phyloP scores from a whole-genome alignment of 2,329 filamentous ascomycete genomes.

The Pseudogymnoascus sp. region DNA sequence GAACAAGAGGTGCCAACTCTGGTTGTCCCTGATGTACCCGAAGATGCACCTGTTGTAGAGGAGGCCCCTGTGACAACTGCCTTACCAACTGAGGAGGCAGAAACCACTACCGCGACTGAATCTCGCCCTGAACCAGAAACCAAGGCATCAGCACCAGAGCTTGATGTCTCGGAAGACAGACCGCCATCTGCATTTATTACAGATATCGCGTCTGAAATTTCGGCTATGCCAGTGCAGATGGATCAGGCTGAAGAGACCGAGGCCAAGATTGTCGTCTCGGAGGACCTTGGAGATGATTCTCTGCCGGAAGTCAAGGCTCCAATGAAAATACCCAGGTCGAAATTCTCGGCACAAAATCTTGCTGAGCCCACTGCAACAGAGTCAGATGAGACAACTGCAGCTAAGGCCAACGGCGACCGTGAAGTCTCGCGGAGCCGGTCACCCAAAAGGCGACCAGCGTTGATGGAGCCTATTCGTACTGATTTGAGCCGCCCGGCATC shows the following conservation, averaged over 20 bases:
- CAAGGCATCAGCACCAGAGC: background rate
- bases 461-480: constrained; percentile 48
- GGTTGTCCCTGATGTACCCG: background rate
- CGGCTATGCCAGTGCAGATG: background rate
- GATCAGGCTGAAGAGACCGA: background rate
- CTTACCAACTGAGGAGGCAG: background rate
- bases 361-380: constrained; percentile 7
- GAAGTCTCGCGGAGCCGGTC: background rate
- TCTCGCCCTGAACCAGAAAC: background rate
- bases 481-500: constrained; percentile 30
- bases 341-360: constrained; percentile 23
- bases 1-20: background rate
- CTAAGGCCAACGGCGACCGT: background rate
- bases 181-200: background rate
- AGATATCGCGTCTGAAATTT: background rate
- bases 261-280: background rate
- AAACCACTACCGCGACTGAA: background rate
- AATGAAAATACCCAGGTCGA: constrained; percentile 22
- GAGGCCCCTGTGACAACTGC: background rate
- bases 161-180: background rate
- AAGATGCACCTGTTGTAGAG: background rate
- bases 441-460: constrained; percentile 20
- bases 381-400: background rate
- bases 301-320: constrained; percentile 10
- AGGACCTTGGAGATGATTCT: background rate